Base-by-base conservation (phyloP, 176 grass and related monocot genomes). In the Zoysia pacifica region DNA sequence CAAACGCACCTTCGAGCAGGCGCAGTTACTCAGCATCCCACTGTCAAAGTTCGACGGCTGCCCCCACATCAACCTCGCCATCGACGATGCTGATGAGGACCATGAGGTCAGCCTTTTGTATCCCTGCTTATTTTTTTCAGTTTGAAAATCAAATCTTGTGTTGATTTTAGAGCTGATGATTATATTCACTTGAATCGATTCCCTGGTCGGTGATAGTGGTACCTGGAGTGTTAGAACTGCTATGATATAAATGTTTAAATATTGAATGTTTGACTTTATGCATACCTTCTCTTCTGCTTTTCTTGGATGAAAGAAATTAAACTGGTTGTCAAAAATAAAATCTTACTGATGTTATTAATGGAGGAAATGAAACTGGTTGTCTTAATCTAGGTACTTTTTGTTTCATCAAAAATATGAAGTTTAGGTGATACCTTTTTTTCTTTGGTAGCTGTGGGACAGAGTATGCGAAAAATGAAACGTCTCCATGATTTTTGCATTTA, bases 1-100 rank as follows among this genome's bases (percentile, higher is more conserved):
- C 40, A 95, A 95, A 79, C 84, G 96, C 19, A 99, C 96, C 39
- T 99, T 87, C 62, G 96, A 99, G 84, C 96, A 99, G 86, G 96
- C 96, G 44, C 62, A 79, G 67, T 91, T 92, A 54, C 88, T 99
- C 3, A 90, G 96, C 7, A 95, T 99, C 63, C 92, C 92, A 38
- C 96, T 99, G 20, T 91, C 96, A 70, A 99, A 90, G 9, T 86
- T 99, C n/a, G 96, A 95, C 15, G 90, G 91, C n/a, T 84, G 95
- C 88, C 92, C 96, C 12, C 64, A 51, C 61, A 82, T 99, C 65
- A 86, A 99, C 86, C 92, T 99, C 48, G 96, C 96, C 49, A 95
- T 99, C 52, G 96, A 99, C 83, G 96, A 92, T 8, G 90, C 96
- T 9, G 96, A 99, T 70, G 96, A 28, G 28, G 28, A 28, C 28